A percentile compares a stretch with the other conserved stretches of the same genome.
Evolutionary conservation across 768 basidiomycete species (phyloP).

Genomic region (Austroboletus eburneus): DNA sequence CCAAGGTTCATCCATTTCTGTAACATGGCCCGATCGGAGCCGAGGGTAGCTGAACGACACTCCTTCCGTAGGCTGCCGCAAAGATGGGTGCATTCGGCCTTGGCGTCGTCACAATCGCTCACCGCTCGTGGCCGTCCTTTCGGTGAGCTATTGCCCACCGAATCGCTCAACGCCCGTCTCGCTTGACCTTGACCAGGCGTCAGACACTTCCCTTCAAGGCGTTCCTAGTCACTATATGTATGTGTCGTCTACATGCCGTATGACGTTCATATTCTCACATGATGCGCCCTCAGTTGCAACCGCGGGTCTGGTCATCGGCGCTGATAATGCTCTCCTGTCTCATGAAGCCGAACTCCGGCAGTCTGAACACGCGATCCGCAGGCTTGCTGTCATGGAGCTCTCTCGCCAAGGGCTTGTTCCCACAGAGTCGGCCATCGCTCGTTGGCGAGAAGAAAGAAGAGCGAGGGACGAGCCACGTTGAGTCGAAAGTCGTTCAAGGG

Average conservation of each 20-base stretch:
- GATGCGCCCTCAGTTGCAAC: slow-evolving; percentile 46
- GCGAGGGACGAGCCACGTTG: slow-evolving; percentile 16
- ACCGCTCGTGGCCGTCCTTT: slow-evolving; percentile 71
- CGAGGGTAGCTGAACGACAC: not conserved
- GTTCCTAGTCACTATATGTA: slow-evolving; percentile 71
- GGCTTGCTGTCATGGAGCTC: slow-evolving; percentile 71
- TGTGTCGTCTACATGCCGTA: slow-evolving; percentile 32
- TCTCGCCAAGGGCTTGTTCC: slow-evolving; percentile 69
- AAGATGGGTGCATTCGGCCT: slow-evolving; percentile 51
- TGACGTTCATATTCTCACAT: not conserved
- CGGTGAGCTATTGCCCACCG: too few species aligned
- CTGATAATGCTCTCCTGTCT: slow-evolving; percentile 68
- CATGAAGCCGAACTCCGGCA: slow-evolving; percentile 65
- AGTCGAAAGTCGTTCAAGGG: slow-evolving; percentile 6
- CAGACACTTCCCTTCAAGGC: slow-evolving; percentile 81
- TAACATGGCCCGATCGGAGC: too few species aligned
- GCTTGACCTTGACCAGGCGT: slow-evolving; percentile 40
- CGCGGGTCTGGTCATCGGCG: slow-evolving; percentile 67
- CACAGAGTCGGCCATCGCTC: slow-evolving; percentile 79
- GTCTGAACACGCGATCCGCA: slow-evolving; percentile 65
- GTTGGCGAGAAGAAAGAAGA: slow-evolving; percentile 65
- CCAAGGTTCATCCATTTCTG: slow-evolving; percentile 40
- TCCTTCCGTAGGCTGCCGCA: slow-evolving; percentile 45
- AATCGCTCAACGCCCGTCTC: too few species aligned
- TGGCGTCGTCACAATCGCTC: slow-evolving; percentile 58